Conservation (phyloP, 169 alveolate species). For the Amoebophrya sp. region DNA sequence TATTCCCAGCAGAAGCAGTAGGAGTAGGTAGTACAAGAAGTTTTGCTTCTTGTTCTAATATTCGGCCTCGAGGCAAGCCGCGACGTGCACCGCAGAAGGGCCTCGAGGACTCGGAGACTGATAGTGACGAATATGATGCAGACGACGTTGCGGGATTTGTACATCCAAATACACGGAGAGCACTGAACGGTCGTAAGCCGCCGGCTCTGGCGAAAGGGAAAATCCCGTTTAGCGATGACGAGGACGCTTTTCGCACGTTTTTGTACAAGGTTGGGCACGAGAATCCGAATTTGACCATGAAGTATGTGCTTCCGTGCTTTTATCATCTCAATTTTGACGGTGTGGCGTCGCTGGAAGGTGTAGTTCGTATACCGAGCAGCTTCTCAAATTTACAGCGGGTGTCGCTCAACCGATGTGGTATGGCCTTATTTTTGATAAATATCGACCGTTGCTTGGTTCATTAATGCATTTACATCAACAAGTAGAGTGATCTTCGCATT, state of each 20-base stretch:
- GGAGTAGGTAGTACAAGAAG: too few species aligned
- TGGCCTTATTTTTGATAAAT: too few species aligned
- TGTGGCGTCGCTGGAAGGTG: background rate
- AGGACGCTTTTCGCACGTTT: background rate
- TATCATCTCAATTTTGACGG: background rate
- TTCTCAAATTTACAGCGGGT: background rate
- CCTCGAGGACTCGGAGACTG: too few species aligned
- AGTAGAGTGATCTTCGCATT: too few species aligned
- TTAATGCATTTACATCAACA: too few species aligned
- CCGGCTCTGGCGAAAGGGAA: background rate
- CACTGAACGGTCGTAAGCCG: background rate
- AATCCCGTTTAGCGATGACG: background rate
- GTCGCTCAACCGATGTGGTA: background rate
- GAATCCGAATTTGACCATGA: background rate
- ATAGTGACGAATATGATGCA: background rate
- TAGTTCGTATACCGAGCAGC: background rate
- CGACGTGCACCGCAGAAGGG: too few species aligned
- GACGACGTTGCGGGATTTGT: constrained; percentile 5
- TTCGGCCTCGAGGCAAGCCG: too few species aligned
- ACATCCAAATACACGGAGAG: background rate
- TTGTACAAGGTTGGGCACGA: background rate
- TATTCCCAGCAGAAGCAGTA: too few species aligned
- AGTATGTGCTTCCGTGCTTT: background rate
- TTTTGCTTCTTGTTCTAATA: too few species aligned
- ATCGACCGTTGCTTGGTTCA: too few species aligned